Evolutionary conservation across 106 monocot species (phyloP).

Genomic region (Phalaenopsis equestris): DNA sequence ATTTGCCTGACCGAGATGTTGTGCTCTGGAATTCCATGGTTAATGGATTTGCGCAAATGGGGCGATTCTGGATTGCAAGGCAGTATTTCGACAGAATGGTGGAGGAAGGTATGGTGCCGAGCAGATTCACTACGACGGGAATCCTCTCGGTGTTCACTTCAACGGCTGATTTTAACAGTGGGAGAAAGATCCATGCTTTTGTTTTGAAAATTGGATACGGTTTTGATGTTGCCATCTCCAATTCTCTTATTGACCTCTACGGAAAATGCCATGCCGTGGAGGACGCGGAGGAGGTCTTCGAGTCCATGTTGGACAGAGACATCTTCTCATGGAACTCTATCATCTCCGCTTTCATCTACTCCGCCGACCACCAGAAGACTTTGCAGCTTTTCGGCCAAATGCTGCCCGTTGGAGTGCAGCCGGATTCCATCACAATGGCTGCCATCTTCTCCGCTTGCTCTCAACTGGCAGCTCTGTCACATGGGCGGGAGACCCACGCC

Average conservation of each 20-base stretch:
- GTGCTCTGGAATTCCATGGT: slow-evolving; percentile 91
- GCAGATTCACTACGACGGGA: slow-evolving; percentile 52
- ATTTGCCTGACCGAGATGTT: slow-evolving; percentile 47
- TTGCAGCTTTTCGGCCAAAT: slow-evolving; percentile 39
- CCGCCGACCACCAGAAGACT: slow-evolving; percentile 30
- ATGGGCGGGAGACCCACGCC: slow-evolving; percentile 51
- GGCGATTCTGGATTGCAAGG: slow-evolving; percentile 27
- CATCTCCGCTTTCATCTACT: slow-evolving; percentile 31
- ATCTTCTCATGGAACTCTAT: slow-evolving; percentile 77
- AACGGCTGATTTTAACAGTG: slow-evolving; percentile 26
- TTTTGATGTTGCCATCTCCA: slow-evolving; percentile 18
- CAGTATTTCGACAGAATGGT: slow-evolving; percentile 43
- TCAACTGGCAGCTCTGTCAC: slow-evolving; percentile 40
- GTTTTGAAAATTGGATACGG: slow-evolving; percentile 35
- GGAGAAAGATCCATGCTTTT: slow-evolving; percentile 44
- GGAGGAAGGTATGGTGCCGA: slow-evolving; percentile 31
- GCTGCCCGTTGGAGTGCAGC: slow-evolving; percentile 21
- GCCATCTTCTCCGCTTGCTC: slow-evolving; percentile 64
- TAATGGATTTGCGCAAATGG: slow-evolving; percentile 56
- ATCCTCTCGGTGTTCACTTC: slow-evolving; percentile 55
- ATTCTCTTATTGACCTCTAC: slow-evolving; percentile 66
- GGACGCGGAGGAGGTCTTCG: slow-evolving; percentile 47
- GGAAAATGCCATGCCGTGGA: slow-evolving; percentile 50
- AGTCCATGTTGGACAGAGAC: slow-evolving; percentile 39
- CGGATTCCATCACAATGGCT: slow-evolving; percentile 52